Evolutionary conservation across 2,329 filamentous ascomycete species (phyloP).

Genomic region (Pseudogymnoascus sp.): DNA sequence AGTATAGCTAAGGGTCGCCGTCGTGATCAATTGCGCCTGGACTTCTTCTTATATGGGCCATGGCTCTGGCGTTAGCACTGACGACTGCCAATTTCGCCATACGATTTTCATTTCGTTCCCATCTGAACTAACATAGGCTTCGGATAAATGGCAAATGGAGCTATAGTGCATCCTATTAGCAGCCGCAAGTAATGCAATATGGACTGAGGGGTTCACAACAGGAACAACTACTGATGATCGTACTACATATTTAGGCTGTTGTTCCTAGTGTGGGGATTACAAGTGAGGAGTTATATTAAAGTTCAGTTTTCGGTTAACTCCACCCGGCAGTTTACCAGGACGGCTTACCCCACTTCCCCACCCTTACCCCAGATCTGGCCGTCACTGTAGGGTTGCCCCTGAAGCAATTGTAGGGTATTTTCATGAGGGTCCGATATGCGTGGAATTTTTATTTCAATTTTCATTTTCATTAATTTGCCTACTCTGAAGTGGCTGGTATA

Average conservation of each 20-base stretch:
- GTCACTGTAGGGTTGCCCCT: background rate
- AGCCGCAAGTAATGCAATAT: background rate
- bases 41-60: background rate
- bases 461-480: conserved; percentile 4
- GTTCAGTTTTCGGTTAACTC: background rate
- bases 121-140: background rate
- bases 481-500: conserved; percentile 34
- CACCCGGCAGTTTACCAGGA: background rate
- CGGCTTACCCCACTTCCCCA: background rate
- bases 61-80: background rate
- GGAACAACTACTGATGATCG: background rate
- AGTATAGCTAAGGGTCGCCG: background rate
- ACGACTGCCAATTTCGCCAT: background rate
- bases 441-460: background rate
- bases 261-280: background rate
- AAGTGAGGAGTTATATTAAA: conserved; percentile 8
- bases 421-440: background rate
- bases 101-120: background rate
- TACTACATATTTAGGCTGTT: background rate
- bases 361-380: background rate
- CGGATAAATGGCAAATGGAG: background rate
- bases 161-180: conserved; percentile 2
- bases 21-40: background rate
- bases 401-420: background rate
- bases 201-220: background rate